These are phyloP conservation scores for Dendrocalamus sinicus DNA, from an alignment of 176 grass and related monocot genomes.

Conservation along the genomic window DNA sequence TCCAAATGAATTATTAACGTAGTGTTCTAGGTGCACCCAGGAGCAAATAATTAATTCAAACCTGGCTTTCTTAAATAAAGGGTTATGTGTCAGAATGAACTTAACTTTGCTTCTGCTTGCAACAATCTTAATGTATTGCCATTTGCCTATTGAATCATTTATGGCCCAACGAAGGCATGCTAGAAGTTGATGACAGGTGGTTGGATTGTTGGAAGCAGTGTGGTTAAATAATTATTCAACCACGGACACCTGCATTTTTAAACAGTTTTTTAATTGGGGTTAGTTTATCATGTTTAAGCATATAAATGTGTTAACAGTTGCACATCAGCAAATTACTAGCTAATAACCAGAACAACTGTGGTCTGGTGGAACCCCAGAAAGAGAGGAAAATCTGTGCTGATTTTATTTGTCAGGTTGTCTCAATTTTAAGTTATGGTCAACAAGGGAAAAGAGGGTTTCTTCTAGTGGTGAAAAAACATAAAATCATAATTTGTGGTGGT, in stretches of 20 bases:
- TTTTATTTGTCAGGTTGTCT: conserved; percentile 22
- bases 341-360: not conserved
- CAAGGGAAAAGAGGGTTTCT: conserved; percentile 12
- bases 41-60: conserved; percentile 2
- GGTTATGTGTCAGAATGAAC: conserved; percentile 24
- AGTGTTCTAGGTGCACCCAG: conserved; percentile 12
- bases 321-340: not conserved
- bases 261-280: not conserved
- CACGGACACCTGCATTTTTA: not conserved
- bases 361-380: conserved; percentile 9
- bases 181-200: not conserved
- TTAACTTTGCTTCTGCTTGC: conserved; percentile 11
- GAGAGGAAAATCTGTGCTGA: not conserved
- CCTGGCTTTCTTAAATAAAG: conserved; percentile 3
- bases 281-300: conserved; percentile 12
- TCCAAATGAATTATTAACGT: conserved; percentile 6
- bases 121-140: not conserved
- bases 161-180: not conserved
- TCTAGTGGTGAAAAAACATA: not conserved
- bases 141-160: conserved; percentile 3
- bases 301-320: conserved; percentile 3
- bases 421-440: conserved; percentile 11
- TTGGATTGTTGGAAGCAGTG: conserved; percentile 6
- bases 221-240: conserved; percentile 15
- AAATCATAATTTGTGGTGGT: not conserved